A percentile compares a stretch with the other conserved stretches of the same genome.
These are phyloP conservation scores for Rhodotorula diobovata DNA, from an alignment of 768 basidiomycete genomes.

Conservation along the genomic window DNA sequence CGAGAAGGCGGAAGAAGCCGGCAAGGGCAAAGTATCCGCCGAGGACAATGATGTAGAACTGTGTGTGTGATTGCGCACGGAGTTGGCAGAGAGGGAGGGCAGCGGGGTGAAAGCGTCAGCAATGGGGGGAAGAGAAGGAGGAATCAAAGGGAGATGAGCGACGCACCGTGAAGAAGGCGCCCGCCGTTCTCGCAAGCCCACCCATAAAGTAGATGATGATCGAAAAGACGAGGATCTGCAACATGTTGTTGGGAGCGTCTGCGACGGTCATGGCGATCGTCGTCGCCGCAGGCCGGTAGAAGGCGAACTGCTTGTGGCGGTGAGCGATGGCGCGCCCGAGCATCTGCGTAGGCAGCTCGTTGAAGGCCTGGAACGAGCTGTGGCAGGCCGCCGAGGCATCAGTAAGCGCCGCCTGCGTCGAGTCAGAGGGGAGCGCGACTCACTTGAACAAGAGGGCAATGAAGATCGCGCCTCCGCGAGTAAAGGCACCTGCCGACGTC, in stretches of 20 bases:
- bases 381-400: constrained; percentile 23
- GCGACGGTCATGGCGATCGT: constrained; percentile 47
- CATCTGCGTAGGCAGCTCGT: constrained; percentile 59
- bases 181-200: constrained; percentile 45
- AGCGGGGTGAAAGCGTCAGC: too few relatives aligned
- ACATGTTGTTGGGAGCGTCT: constrained; percentile 48
- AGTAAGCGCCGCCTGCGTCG: background rate
- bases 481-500: constrained; percentile 76
- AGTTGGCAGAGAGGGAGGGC: background rate
- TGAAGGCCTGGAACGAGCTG: constrained; percentile 59
- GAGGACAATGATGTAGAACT: constrained; percentile 52
- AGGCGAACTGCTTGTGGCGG: constrained; percentile 50
- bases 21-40: constrained; percentile 67
- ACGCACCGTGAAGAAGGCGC: constrained; percentile 56
- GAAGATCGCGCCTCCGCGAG: constrained; percentile 79
- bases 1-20: constrained; percentile 70
- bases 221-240: constrained; percentile 45
- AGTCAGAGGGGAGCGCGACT: constrained; percentile 44
- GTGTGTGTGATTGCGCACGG: background rate
- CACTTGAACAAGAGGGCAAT: constrained; percentile 46
- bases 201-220: constrained; percentile 51
- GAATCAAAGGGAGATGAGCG: background rate
- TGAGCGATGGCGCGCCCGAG: constrained; percentile 63
- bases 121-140: constrained; percentile 17
- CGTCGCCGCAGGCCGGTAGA: constrained; percentile 51